Evolutionary conservation across 495 filamentous ascomycete species (phyloP).

Genomic region (Thermothielavioides terrestris): DNA sequence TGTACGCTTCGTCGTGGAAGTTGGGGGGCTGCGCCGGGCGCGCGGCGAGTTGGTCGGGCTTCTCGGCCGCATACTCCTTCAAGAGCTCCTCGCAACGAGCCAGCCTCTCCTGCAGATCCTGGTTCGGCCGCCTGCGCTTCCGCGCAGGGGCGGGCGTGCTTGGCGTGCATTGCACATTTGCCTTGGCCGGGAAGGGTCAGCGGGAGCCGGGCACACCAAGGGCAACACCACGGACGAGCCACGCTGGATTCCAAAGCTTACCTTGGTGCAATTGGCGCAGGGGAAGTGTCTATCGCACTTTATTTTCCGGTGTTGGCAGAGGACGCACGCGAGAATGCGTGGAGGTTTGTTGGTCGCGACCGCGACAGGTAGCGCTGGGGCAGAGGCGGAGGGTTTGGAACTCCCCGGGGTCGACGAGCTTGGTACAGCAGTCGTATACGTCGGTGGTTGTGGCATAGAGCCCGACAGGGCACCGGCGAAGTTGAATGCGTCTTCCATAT

Average conservation of each 20-base stretch:
- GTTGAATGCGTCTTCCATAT: neutral
- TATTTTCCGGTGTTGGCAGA: conserved; percentile 59
- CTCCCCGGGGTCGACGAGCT: neutral
- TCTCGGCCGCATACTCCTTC: conserved; percentile 36
- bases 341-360: conserved; percentile 15
- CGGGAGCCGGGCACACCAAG: neutral
- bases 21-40: conserved; percentile 7
- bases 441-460: no score
- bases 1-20: conserved; percentile 26
- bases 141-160: conserved; percentile 41
- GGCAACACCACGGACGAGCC: conserved; percentile 8
- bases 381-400: neutral
- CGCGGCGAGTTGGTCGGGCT: conserved; percentile 21
- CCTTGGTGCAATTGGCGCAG: conserved; percentile 56
- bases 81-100: conserved; percentile 42
- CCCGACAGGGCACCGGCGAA: no score
- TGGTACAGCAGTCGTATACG: neutral
- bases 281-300: conserved; percentile 59
- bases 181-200: conserved; percentile 21
- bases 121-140: conserved; percentile 39
- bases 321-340: conserved; percentile 33
- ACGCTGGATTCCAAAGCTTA: conserved; percentile 10
- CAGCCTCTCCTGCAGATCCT: conserved; percentile 41
- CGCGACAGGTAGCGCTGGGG: neutral
- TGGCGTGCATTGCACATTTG: conserved; percentile 38